Percentiles rank a stretch among this genome's conserved stretches.
phyloP scores from a whole-genome alignment of 2,329 filamentous ascomycete species.

The Colletotrichum filicis region DNA sequence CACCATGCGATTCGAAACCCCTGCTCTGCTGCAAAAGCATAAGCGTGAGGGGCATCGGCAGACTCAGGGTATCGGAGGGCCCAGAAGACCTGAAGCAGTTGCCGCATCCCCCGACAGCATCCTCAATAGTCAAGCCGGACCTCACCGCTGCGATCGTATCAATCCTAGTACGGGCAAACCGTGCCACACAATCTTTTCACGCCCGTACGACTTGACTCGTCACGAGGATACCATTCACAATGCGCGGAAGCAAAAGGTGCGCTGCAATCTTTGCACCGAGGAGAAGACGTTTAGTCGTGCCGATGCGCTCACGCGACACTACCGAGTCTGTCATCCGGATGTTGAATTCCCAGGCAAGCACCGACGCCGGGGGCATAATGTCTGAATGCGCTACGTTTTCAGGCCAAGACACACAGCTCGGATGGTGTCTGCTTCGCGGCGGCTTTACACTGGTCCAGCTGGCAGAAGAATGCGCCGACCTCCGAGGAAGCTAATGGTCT shows the following conservation, averaged over 20 bases:
- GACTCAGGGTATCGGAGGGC: conserved; percentile 63
- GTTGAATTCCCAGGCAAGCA: conserved; percentile 80
- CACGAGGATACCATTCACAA: conserved; percentile 99
- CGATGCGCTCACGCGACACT: conserved; percentile 93
- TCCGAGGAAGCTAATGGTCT: too few relatives aligned
- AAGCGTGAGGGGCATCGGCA: conserved; percentile 93
- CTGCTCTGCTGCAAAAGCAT: conserved; percentile 89
- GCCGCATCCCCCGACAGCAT: conserved; percentile 59
- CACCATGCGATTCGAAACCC: conserved; percentile 87
- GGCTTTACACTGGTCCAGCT: too few relatives aligned
- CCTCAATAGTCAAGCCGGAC: conserved; percentile 89
- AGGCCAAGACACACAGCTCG: not conserved
- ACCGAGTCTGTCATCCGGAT: conserved; percentile 93
- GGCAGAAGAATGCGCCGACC: too few relatives aligned
- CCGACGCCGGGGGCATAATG: conserved; percentile 41
- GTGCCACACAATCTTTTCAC: conserved; percentile 93
- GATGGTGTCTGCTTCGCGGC: too few relatives aligned
- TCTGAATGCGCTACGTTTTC: not conserved
- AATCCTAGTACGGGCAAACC: conserved; percentile 96
- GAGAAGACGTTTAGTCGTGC: conserved; percentile 98
- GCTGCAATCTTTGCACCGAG: conserved; percentile 91
- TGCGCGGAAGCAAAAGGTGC: conserved; percentile 90
- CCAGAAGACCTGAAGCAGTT: conserved; percentile 44
- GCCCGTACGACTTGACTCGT: conserved; percentile 94
- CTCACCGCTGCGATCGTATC: conserved; percentile 91